These are phyloP conservation scores for Fomitopsis pinicola DNA, from an alignment of 1,284 basidiomycete genomes.

Conservation along the genomic window DNA sequence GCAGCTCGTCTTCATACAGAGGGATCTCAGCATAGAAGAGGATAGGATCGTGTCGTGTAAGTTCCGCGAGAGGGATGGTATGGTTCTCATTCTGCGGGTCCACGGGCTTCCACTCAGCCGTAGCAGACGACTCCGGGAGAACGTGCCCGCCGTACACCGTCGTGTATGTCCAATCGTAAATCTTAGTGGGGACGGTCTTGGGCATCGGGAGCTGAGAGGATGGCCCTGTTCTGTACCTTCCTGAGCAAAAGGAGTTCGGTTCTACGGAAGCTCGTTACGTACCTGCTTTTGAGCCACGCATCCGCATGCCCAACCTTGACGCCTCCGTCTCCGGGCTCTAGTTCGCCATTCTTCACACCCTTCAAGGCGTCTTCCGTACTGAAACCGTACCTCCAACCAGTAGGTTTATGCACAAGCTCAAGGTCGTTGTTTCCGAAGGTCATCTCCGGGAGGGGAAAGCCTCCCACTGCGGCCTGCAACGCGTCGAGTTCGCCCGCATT, in stretches of 20 bases:
- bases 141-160: constrained; percentile 77
- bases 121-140: constrained; percentile 16
- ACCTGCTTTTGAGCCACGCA: constrained; percentile 90
- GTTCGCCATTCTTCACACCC: constrained; percentile 73
- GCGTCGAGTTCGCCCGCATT: constrained; percentile 73
- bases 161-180: constrained; percentile 99
- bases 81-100: constrained; percentile 52
- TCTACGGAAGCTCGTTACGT: constrained; percentile 9
- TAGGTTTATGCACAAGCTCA: constrained; percentile 55
- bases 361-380: constrained; percentile 68
- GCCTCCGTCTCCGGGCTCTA: constrained; percentile 77
- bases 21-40: constrained; percentile 92
- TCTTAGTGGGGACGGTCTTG: constrained; percentile 71
- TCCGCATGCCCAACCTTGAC: constrained; percentile 95
- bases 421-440: constrained; percentile 89
- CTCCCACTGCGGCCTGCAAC: constrained; percentile 51
- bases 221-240: constrained; percentile 51
- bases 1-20: constrained; percentile 90
- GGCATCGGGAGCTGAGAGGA: constrained; percentile 66
- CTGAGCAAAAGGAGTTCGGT: constrained; percentile 3
- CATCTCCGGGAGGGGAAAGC: constrained; percentile 94
- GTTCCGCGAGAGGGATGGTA: constrained; percentile 74
- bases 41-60: constrained; percentile 90
- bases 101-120: constrained; percentile 44
- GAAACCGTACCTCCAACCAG: constrained; percentile 68